These are phyloP conservation scores for Vittaforma corneae DNA, from an alignment of 371 early-diverging fungal genomes.

Conservation along the genomic window DNA sequence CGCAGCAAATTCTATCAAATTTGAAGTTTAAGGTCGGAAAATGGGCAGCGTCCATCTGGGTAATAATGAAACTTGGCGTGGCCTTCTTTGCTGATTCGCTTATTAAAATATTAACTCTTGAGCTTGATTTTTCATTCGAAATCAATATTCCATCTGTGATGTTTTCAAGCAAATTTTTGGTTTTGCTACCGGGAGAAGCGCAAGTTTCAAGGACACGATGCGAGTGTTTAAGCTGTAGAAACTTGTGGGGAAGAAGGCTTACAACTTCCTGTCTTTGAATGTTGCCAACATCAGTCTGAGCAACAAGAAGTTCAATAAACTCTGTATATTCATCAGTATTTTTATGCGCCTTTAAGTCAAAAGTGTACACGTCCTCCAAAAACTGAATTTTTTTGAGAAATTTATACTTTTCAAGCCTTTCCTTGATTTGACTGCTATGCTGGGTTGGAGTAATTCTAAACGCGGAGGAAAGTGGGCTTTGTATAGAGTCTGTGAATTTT, in stretches of 20 bases:
- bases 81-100: constrained; percentile 80
- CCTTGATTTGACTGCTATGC: constrained; percentile 19
- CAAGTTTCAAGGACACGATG: constrained; percentile 63
- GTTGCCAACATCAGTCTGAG: constrained; percentile 64
- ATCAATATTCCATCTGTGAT: constrained; percentile 70
- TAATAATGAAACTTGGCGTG: constrained; percentile 77
- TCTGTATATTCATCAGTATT: constrained; percentile 23
- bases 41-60: constrained; percentile 80
- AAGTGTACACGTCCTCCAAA: constrained; percentile 40
- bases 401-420: constrained; percentile 14
- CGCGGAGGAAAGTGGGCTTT: constrained; percentile 45
- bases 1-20: constrained; percentile 86
- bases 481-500: constrained; percentile 20
- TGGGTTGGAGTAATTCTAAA: constrained; percentile 41
- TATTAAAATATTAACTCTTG: constrained; percentile 78
- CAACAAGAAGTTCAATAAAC: constrained; percentile 40
- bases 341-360: constrained; percentile 17
- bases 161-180: constrained; percentile 68
- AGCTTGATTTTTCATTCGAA: constrained; percentile 84
- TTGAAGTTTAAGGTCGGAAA: constrained; percentile 64
- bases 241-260: constrained; percentile 86
- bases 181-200: constrained; percentile 65
- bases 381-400: constrained; percentile 33
- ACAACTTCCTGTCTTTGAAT: constrained; percentile 90
- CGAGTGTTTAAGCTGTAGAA: constrained; percentile 69